Conservation (phyloP, 2,329 filamentous ascomycete genomes). For the Ophiostoma pallidulum region DNA sequence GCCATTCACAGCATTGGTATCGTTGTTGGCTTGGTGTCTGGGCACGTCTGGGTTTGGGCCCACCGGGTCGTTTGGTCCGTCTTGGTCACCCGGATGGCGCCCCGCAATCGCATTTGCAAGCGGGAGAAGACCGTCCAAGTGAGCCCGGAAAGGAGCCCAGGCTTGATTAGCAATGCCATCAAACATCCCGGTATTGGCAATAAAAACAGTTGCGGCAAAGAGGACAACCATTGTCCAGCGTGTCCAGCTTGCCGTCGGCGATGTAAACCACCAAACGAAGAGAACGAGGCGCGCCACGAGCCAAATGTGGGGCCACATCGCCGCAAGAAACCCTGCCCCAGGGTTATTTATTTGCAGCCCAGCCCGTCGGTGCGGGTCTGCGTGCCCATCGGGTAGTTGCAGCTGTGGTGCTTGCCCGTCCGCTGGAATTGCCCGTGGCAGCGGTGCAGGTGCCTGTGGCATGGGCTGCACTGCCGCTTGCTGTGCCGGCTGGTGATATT, state of each 20-base stretch:
- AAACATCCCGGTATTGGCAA: slow-evolving; percentile 50
- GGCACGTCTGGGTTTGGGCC: not conserved
- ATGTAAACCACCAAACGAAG: slow-evolving; percentile 58
- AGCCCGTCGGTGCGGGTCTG: slow-evolving; percentile 8
- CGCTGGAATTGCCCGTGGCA: slow-evolving; percentile 18
- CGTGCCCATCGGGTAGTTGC: slow-evolving; percentile 24
- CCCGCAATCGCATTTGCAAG: slow-evolving; percentile 25
- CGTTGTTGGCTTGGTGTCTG: not conserved
- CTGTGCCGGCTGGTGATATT: not conserved
- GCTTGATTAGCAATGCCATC: slow-evolving; percentile 45
- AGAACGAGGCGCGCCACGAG: slow-evolving; percentile 46
- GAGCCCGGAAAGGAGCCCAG: slow-evolving; percentile 47
- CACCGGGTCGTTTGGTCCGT: not conserved
- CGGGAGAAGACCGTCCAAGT: slow-evolving; percentile 51
- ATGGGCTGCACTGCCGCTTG: not conserved
- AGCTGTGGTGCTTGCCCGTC: no score
- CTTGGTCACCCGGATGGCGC: not conserved
- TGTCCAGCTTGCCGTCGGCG: slow-evolving; percentile 47
- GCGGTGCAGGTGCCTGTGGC: not conserved
- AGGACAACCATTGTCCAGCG: slow-evolving; percentile 47
- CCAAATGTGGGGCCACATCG: slow-evolving; percentile 54
- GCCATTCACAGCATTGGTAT: not conserved
- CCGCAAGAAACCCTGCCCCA: slow-evolving; percentile 29
- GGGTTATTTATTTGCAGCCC: slow-evolving; percentile 31
- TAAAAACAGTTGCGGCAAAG: slow-evolving; percentile 45